Percentiles rank a stretch among this genome's conserved stretches.
Evolutionary conservation across 345 rosid species (phyloP).

Genomic region (Leavenworthia alabamica): DNA sequence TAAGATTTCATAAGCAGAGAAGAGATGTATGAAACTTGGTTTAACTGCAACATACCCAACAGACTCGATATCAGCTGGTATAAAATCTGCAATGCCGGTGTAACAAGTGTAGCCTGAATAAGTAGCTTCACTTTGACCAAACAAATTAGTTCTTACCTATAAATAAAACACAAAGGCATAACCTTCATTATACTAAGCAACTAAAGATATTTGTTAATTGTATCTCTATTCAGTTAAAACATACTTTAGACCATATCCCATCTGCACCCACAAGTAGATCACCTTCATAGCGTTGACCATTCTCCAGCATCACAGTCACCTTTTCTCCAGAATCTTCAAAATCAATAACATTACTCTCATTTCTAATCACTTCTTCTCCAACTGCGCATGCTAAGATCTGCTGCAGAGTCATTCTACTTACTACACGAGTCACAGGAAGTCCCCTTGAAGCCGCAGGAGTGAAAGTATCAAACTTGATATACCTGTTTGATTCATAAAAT

Average conservation of each 20-base stretch:
- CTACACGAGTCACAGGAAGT: slow-evolving; percentile 85
- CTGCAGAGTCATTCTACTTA: slow-evolving; percentile 88
- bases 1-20: slow-evolving; percentile 1
- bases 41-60: slow-evolving; percentile 53
- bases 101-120: slow-evolving; percentile 94
- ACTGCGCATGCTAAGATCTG: slow-evolving; percentile 69
- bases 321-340: slow-evolving; percentile 75
- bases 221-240: not conserved
- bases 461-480: slow-evolving; percentile 85
- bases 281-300: slow-evolving; percentile 64
- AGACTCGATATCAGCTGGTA: slow-evolving; percentile 85
- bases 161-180: not conserved
- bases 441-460: slow-evolving; percentile 86
- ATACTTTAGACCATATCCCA: slow-evolving; percentile 97
- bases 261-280: slow-evolving; percentile 93
- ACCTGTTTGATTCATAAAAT: slow-evolving; percentile 52
- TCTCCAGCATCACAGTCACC: slow-evolving; percentile 78
- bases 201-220: not conserved
- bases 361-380: slow-evolving; percentile 71
- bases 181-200: not conserved
- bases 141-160: slow-evolving; percentile 75
- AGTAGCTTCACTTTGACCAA: slow-evolving; percentile 62
- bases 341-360: slow-evolving; percentile 72
- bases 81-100: slow-evolving; percentile 86
- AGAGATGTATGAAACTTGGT: not conserved